Evolutionary conservation across 371 early-diverging fungal genomes (phyloP), one percentile per base, ranked within the genome.

Genomic region (Cokeromyces recurvatus): DNA sequence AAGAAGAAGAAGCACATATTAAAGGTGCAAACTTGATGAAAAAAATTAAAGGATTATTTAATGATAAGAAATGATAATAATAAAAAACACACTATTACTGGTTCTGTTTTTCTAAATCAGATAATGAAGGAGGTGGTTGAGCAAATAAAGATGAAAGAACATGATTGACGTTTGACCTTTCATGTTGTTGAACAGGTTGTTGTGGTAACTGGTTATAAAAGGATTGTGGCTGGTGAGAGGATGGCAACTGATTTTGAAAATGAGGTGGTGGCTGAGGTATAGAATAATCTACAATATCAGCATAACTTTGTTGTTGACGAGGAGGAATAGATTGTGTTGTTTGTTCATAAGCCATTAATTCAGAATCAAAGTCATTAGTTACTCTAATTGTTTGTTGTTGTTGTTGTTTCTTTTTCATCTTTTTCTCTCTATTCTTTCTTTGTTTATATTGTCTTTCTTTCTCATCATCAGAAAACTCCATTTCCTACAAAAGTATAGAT

Each of bases 381-480:
- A 40, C 24, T 17, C 38, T 44, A 21, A 39, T 32, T 15, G 12
- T 16, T 43, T 34, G 36, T 4, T 31, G 34, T 29, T 37, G 46
- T n/a, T 31, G 43, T 14, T 34, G 24, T 15, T 25, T n/a, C n/a
- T 24, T 10, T 60, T 48, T 58, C 65, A 36, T 53, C 25, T 54
- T 57, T 37, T 53, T 59, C 32, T 44, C 53, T 44, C 29, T 46
- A 17, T 62, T 50, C 53, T 80, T 83, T 24, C 57, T 46, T 35
- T 71, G 51, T 38, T 68, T 79, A 44, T 72, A 64, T 38, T 74
- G 78, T 51, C 64, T 57, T 57, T 93, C 93, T 51, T 82, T 61
- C 54, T 93, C 93, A 59, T 93, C 93, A 59, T 93, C 93, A 17
- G 91, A 90, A 50, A 91, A 93, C 48, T 91, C 93, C 48, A 81